Percentiles rank a stretch among this genome's conserved stretches.
Conservation (phyloP, 345 rosid genomes). For the Bruguiera sexangula region DNA sequence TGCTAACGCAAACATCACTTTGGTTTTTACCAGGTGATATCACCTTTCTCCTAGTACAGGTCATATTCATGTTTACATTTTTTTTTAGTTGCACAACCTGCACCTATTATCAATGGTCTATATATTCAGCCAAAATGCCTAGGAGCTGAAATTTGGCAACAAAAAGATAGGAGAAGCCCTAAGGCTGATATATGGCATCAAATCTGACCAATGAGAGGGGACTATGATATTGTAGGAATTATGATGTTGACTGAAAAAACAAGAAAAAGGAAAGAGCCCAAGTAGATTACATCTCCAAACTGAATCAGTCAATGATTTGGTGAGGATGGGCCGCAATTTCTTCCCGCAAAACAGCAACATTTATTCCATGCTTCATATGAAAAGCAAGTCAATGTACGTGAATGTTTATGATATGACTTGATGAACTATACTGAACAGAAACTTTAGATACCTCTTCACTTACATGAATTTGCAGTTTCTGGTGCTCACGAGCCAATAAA, state of each 20-base stretch:
- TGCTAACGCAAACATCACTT: neutral
- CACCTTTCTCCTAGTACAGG: too few relatives aligned
- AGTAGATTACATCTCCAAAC: slow-evolving; percentile 67
- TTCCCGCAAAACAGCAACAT: slow-evolving; percentile 89
- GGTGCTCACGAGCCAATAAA: slow-evolving; percentile 78
- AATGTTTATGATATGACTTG: neutral
- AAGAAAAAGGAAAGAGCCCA: neutral
- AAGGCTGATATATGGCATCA: neutral
- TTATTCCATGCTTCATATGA: slow-evolving; percentile 65
- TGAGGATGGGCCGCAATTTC: slow-evolving; percentile 88
- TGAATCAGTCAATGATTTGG: slow-evolving; percentile 87
- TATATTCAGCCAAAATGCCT: slow-evolving; percentile 93
- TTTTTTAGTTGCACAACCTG: too few relatives aligned
- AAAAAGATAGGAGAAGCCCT: neutral
- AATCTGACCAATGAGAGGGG: neutral
- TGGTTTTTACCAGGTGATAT: neutral
- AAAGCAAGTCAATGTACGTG: slow-evolving; percentile 15
- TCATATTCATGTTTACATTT: too few relatives aligned
- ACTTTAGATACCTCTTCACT: slow-evolving; percentile 55
- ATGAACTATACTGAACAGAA: neutral
- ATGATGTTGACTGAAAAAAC: neutral
- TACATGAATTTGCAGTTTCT: slow-evolving; percentile 93
- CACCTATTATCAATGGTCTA: slow-evolving; percentile 40
- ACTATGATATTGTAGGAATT: too few relatives aligned
- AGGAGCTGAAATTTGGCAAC: slow-evolving; percentile 57